Percentiles rank a stretch among this genome's conserved stretches.
Evolutionary conservation across 371 early-diverging fungal species (phyloP).

Genomic region (Rhizopus delemar): DNA sequence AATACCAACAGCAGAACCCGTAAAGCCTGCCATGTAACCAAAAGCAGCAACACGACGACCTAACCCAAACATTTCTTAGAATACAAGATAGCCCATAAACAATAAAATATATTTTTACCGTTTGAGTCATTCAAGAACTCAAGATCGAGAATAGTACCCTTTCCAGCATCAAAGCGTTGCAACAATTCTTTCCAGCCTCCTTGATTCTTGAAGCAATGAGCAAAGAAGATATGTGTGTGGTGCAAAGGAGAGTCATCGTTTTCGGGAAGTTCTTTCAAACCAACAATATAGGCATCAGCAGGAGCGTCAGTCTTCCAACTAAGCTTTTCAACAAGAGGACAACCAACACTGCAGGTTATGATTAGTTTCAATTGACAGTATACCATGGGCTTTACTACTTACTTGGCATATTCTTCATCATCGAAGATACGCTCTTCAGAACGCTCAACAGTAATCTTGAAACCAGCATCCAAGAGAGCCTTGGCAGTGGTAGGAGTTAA

Average conservation of each 20-base stretch:
- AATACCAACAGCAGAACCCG: conserved; percentile 90
- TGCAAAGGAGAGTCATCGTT: conserved; percentile 85
- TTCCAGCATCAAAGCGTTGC: conserved; percentile 80
- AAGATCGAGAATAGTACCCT: conserved; percentile 89
- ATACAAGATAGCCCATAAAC: neutral
- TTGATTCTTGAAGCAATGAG: conserved; percentile 96
- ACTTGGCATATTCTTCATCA: conserved; percentile 85
- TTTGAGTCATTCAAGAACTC: conserved; percentile 88
- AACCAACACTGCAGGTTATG: conserved; percentile 64
- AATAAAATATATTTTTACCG: conserved; percentile 37
- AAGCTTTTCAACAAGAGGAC: conserved; percentile 75
- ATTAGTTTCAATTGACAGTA: neutral
- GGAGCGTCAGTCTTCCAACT: conserved; percentile 89
- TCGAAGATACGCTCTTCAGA: conserved; percentile 84
- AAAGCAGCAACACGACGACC: conserved; percentile 96
- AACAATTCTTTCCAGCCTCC: conserved; percentile 92
- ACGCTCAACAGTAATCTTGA: conserved; percentile 89
- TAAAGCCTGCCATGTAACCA: conserved; percentile 96
- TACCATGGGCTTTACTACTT: conserved; percentile 24
- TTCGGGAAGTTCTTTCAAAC: conserved; percentile 97
- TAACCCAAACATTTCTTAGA: conserved; percentile 7
- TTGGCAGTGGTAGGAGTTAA: conserved; percentile 86
- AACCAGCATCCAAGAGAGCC: conserved; percentile 75
- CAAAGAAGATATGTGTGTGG: conserved; percentile 97
- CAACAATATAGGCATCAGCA: conserved; percentile 85